phyloP scores from a whole-genome alignment of 345 rosid species.

The Salix arbutifolia region DNA sequence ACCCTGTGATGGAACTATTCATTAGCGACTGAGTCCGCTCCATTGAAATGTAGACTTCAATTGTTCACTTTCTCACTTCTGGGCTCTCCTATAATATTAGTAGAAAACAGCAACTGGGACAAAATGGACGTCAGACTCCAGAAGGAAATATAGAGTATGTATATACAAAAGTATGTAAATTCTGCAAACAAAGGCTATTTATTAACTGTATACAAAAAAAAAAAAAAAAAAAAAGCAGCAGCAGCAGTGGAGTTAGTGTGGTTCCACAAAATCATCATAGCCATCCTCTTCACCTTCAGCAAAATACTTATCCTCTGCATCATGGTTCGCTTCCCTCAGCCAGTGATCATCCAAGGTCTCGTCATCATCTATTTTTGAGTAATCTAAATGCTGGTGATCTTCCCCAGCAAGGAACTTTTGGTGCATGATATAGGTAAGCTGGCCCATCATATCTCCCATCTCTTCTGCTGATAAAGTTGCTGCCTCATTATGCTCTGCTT shows the following conservation, averaged over 20 bases:
- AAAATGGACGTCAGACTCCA: no score
- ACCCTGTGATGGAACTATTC: no score
- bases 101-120: no score
- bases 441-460: conserved; percentile 80
- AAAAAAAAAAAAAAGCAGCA: neutral
- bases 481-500: conserved; percentile 17
- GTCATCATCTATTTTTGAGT: conserved; percentile 75
- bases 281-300: conserved; percentile 40
- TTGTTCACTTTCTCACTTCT: no score
- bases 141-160: no score
- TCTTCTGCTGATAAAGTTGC: conserved; percentile 49
- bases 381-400: conserved; percentile 81
- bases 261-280: neutral
- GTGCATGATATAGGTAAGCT: conserved; percentile 72
- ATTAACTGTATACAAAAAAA: neutral
- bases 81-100: no score
- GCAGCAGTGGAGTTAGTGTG: neutral
- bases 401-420: conserved; percentile 88
- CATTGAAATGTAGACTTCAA: no score
- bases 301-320: conserved; percentile 92
- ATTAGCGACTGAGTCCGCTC: no score
- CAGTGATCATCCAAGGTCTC: conserved; percentile 93
- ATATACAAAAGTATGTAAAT: no score
- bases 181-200: no score
- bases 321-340: conserved; percentile 66